A percentile compares a stretch with the other conserved stretches of the same genome.
phyloP scores from a whole-genome alignment of 768 basidiomycete genomes.

The Pleurotus platypus region DNA sequence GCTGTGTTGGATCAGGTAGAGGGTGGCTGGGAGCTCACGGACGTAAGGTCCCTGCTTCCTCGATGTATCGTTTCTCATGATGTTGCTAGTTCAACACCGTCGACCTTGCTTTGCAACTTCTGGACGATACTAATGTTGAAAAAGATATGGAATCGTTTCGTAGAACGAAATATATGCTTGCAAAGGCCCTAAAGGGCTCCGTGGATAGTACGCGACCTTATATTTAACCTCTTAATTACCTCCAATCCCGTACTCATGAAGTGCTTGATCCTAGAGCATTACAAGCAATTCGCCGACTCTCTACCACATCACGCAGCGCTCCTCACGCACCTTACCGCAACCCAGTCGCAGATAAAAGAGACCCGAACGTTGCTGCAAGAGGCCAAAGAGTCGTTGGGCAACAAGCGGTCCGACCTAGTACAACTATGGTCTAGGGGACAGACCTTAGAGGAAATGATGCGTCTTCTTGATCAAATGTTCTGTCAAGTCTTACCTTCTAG shows the following conservation, averaged over 20 bases:
- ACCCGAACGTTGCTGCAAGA: slow-evolving; percentile 72
- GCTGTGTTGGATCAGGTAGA: slow-evolving; percentile 83
- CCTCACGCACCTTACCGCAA: slow-evolving; percentile 62
- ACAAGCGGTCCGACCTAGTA: slow-evolving; percentile 83
- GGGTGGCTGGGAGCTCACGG: slow-evolving; percentile 88
- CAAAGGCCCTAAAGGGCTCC: slow-evolving; percentile 79
- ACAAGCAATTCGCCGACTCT: slow-evolving; percentile 92
- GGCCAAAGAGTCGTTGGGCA: slow-evolving; percentile 74
- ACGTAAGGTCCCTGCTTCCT: slow-evolving; percentile 44
- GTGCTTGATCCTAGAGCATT: slow-evolving; percentile 60
- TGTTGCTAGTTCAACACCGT: slow-evolving; percentile 83
- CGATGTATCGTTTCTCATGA: slow-evolving; percentile 2
- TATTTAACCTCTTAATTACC: not conserved
- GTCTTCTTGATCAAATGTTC: slow-evolving; percentile 91
- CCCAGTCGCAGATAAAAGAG: slow-evolving; percentile 71
- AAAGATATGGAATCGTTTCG: slow-evolving; percentile 78
- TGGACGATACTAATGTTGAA: slow-evolving; percentile 71
- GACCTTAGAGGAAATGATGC: slow-evolving; percentile 93
- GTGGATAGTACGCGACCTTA: slow-evolving; percentile 67
- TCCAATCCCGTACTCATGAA: not conserved
- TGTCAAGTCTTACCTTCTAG: slow-evolving; percentile 5
- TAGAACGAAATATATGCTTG: slow-evolving; percentile 71
- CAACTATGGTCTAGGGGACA: slow-evolving; percentile 89
- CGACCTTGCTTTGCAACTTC: slow-evolving; percentile 84
- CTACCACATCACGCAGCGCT: slow-evolving; percentile 87